Evolutionary conservation across 2,329 filamentous ascomycete genomes (phyloP).

Genomic region (Septoria petroselini): DNA sequence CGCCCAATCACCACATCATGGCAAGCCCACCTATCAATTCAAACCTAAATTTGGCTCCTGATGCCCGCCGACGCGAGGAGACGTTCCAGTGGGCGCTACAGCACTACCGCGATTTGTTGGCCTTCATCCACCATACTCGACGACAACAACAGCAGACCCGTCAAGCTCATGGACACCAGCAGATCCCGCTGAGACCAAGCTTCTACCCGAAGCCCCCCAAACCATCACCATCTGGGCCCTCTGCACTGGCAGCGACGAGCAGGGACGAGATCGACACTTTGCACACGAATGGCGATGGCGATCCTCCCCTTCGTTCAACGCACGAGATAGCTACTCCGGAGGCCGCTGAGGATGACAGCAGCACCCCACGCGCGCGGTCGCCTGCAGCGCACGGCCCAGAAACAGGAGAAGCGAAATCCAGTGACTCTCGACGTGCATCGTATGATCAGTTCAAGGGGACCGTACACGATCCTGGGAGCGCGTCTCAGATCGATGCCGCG

Average conservation of each 20-base stretch:
- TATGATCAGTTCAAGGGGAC: constrained; percentile 23
- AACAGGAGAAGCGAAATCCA: constrained; percentile 14
- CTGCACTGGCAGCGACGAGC: constrained; percentile 24
- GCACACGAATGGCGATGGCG: constrained; percentile 12
- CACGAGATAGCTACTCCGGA: constrained; percentile 10
- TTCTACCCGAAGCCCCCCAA: constrained; percentile 62
- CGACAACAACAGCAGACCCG: constrained; percentile 40
- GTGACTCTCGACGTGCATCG: constrained; percentile 27
- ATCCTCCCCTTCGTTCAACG: constrained; percentile 13
- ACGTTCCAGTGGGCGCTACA: constrained; percentile 48
- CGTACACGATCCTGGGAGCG: neutral
- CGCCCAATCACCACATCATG: neutral
- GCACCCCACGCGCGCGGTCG: constrained; percentile 21
- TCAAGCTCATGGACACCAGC: constrained; percentile 43
- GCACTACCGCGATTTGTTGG: constrained; percentile 50
- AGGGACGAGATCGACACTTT: constrained; percentile 10
- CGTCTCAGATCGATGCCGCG: constrained; percentile 16
- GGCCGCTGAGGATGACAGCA: constrained; percentile 14
- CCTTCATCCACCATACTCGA: constrained; percentile 47
- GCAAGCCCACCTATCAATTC: neutral
- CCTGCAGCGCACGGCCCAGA: constrained; percentile 15
- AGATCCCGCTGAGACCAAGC: constrained; percentile 50
- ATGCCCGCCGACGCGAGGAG: constrained; percentile 45
- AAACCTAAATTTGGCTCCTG: constrained; percentile 30
- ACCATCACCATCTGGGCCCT: constrained; percentile 53